phyloP scores from a whole-genome alignment of 768 basidiomycete genomes.

The Lactarius hengduanensis region DNA sequence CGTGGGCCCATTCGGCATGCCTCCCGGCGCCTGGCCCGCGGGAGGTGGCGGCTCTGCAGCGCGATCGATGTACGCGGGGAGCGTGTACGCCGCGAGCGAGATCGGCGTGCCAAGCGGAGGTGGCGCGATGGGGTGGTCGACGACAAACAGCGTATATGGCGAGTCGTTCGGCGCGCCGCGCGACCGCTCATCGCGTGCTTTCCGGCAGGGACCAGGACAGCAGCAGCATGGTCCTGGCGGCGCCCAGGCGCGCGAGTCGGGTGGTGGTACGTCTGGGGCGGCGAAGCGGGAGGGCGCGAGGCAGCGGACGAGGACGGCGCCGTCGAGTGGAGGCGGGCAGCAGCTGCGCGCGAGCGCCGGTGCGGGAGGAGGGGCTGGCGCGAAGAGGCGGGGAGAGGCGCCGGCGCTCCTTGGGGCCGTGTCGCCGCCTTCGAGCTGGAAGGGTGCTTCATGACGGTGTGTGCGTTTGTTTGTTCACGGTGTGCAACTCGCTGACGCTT shows the following conservation, averaged over 20 bases:
- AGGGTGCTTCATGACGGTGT: slow-evolving; percentile 19
- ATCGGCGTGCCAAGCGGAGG: slow-evolving; percentile 36
- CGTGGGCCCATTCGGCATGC: slow-evolving; percentile 28
- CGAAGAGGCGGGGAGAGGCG: slow-evolving; percentile 13
- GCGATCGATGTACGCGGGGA: slow-evolving; percentile 61
- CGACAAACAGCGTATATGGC: slow-evolving; percentile 68
- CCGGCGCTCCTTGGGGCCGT: slow-evolving; percentile 29
- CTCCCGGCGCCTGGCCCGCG: slow-evolving; percentile 40
- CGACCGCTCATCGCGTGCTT: slow-evolving; percentile 32
- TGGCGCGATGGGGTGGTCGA: slow-evolving; percentile 35
- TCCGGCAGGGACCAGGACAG: slow-evolving; percentile 14
- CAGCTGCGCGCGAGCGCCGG: slow-evolving; percentile 22
- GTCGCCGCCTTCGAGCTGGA: slow-evolving; percentile 39
- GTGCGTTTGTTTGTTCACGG: not conserved
- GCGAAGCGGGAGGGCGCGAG: slow-evolving; percentile 27
- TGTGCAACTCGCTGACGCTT: not conserved
- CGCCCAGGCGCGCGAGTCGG: not conserved
- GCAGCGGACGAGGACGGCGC: slow-evolving; percentile 36
- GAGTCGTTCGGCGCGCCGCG: slow-evolving; percentile 39
- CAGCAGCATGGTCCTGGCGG: slow-evolving; percentile 10
- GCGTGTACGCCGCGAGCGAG: slow-evolving; percentile 57
- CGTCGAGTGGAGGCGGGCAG: slow-evolving; percentile 29
- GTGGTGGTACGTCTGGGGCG: slow-evolving; percentile 23
- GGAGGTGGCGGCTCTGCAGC: slow-evolving; percentile 37
- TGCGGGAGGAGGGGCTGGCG: not conserved